Evolutionary conservation across 2,329 filamentous ascomycete species (phyloP).

Genomic region (Clonostachys solani): DNA sequence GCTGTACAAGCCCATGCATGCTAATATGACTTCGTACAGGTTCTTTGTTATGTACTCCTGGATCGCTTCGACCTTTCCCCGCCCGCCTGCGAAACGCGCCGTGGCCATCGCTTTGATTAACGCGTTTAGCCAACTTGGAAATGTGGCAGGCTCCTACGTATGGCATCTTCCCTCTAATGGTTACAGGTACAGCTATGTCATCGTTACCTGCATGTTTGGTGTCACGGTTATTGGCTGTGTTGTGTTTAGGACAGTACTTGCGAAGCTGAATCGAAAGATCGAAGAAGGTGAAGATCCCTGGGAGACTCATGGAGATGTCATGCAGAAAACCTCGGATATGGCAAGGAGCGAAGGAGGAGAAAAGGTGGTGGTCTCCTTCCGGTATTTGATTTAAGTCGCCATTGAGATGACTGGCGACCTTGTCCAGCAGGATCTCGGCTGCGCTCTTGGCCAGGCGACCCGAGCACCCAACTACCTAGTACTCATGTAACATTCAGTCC

Average conservation of each 20-base stretch:
- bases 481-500: no score
- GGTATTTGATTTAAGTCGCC: background rate
- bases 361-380: background rate
- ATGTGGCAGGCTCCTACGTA: constrained; percentile 58
- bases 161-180: constrained; percentile 56
- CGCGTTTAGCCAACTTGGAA: constrained; percentile 51
- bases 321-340: constrained; percentile 29
- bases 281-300: constrained; percentile 32
- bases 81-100: constrained; percentile 55
- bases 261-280: constrained; percentile 40
- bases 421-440: no score
- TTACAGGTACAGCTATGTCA: constrained; percentile 60
- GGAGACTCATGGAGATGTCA: constrained; percentile 28
- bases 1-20: no score
- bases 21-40: no score
- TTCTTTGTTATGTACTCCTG: constrained; percentile 53
- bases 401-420: no score
- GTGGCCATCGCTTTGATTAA: constrained; percentile 60
- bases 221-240: constrained; percentile 49
- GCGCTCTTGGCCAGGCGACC: no score
- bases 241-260: constrained; percentile 39
- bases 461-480: no score
- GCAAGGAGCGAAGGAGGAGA: constrained; percentile 14
- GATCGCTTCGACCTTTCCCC: constrained; percentile 53
- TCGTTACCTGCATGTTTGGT: constrained; percentile 61